These are phyloP conservation scores for Hawksworthiomyces lignivorus DNA, from an alignment of 2,329 filamentous ascomycete species.

Conservation along the genomic window DNA sequence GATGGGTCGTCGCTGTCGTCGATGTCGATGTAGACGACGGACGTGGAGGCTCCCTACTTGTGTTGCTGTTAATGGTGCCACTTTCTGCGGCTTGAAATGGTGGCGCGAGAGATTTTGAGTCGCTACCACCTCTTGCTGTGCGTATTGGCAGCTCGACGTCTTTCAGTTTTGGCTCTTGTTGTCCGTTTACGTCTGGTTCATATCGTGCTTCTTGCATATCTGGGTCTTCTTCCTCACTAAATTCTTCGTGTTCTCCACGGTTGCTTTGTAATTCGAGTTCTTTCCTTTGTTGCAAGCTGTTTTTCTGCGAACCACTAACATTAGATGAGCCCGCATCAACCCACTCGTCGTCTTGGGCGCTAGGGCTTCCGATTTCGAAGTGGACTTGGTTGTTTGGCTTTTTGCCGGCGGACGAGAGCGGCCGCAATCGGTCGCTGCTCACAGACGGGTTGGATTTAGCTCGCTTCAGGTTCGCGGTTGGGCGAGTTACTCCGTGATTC, in stretches of 20 bases:
- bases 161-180: neutral
- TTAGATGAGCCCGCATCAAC: constrained; percentile 58
- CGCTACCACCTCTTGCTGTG: neutral
- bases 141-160: constrained; percentile 1
- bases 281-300: constrained; percentile 11
- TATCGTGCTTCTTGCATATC: neutral
- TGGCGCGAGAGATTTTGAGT: neutral
- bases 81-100: neutral
- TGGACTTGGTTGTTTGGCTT: constrained; percentile 39
- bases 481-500: constrained; percentile 32
- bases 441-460: constrained; percentile 43
- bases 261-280: too few species aligned
- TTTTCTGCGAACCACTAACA: constrained; percentile 23
- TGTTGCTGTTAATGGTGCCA: neutral
- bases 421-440: constrained; percentile 21
- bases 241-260: too few species aligned
- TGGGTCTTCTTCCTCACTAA: constrained; percentile 6
- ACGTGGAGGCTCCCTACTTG: neutral
- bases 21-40: constrained; percentile 3
- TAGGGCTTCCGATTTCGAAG: constrained; percentile 51
- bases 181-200: neutral
- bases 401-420: constrained; percentile 16
- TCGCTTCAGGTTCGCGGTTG: constrained; percentile 40
- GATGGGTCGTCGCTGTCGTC: neutral
- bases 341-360: constrained; percentile 52